A percentile compares a stretch with the other conserved stretches of the same genome.
Conservation (phyloP, 2,329 filamentous ascomycete species). For the Bipolaris victoriae region DNA sequence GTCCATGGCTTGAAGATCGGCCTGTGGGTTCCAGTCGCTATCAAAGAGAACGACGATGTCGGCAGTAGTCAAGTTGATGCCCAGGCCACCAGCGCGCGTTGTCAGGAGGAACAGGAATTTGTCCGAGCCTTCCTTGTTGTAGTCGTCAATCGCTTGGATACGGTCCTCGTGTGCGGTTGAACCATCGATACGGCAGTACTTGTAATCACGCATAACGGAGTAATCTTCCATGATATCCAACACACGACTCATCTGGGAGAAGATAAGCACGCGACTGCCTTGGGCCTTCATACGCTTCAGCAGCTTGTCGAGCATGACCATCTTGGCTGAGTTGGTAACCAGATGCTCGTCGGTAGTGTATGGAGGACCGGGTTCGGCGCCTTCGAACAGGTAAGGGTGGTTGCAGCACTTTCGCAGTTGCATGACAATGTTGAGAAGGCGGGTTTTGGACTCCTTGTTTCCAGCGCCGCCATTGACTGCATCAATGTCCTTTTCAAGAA, state of each 20-base stretch:
- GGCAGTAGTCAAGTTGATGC: constrained; percentile 93
- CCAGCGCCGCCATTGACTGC: constrained; percentile 96
- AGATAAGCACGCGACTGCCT: constrained; percentile 95
- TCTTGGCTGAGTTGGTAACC: constrained; percentile 92
- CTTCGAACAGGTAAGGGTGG: constrained; percentile 96
- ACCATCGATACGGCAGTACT: constrained; percentile 97
- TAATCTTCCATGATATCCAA: constrained; percentile 98
- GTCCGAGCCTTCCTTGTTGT: constrained; percentile 94
- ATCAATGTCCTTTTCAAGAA: constrained; percentile 98
- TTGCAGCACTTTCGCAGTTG: constrained; percentile 99
- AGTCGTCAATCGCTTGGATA: constrained; percentile 96
- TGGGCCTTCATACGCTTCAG: constrained; percentile 81
- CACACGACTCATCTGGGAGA: constrained; percentile 98
- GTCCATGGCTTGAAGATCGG: constrained; percentile 98
- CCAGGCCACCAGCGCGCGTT: constrained; percentile 91
- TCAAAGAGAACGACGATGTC: constrained; percentile 97
- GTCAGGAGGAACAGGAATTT: constrained; percentile 90
- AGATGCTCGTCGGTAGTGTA: constrained; percentile 98
- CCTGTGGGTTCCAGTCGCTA: constrained; percentile 98
- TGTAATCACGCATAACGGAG: constrained; percentile 91
- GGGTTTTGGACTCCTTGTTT: constrained; percentile 96
- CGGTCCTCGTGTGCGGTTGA: constrained; percentile 96
- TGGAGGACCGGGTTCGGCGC: constrained; percentile 93
- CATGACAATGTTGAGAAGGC: constrained; percentile 98
- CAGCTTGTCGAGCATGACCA: constrained; percentile 94